Evolutionary conservation across 306 rosid genomes (phyloP), one percentile per base, ranked within the genome.

Genomic region (Pueraria montana): DNA sequence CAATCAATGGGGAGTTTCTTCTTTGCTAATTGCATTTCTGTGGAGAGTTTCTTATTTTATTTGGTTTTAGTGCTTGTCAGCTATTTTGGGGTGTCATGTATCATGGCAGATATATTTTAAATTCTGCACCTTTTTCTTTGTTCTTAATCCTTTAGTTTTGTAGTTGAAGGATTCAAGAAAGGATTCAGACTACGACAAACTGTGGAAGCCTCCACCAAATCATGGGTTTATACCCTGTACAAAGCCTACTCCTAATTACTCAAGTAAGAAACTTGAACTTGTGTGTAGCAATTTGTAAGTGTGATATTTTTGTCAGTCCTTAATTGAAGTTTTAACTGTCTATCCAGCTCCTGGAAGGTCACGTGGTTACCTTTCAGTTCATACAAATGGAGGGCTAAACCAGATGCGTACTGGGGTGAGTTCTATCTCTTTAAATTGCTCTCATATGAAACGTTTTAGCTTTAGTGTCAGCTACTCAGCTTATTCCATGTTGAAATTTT

Each of bases 401-500:
- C 99, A 96, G 84, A 96, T 96, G 99, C 99, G 98, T 78, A 85
- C 94, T 43, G 98, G 99, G 98, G 99, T 93, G 93, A 63, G 50
- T 71, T 87, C 18, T 65, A 13, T 66, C 48, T 78, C 83, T 55
- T 14, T 43, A 10, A 27, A 10, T 72, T 48, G 16, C 42, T 85
- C 21, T 80, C 11, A 53, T 23, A 3, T 53, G 77, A 75, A 72
- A 72, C 1, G n/a, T 48, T 48, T 45, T 69, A 8, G 14, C 23
- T 42, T 80, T 56, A 46, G 23, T 63, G 38, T 65, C 65, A 23
- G 6, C 5, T 11, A 42, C 53, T 42, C n/a, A 68, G 12, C 52
- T 40, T 74, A 59, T 50, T 70, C 55, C 23, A 13, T 76, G 53
- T 71, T 59, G 67, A 73, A 21, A 27, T 65, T 14, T 83, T 5